Conservation (phyloP, 176 grass and related monocot genomes). For the Carex littledalei region DNA sequence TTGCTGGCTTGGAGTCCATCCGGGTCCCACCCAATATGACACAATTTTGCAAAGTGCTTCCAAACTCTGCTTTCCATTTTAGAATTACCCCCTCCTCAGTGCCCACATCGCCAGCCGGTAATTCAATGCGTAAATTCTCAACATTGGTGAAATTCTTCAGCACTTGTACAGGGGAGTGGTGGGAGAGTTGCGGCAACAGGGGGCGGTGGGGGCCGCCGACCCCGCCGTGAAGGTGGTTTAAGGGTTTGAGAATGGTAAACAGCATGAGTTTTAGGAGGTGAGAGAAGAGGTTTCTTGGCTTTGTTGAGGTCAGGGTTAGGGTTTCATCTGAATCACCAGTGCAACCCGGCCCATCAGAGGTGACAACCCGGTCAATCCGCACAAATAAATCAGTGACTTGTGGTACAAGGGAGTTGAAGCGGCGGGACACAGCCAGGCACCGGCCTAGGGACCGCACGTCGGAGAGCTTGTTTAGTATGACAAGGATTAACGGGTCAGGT, state of each 20-base stretch:
- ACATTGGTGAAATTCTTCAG: slow-evolving; percentile 60
- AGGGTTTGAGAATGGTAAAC: slow-evolving; percentile 58
- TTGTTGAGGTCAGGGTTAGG: slow-evolving; percentile 44
- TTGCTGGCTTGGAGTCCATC: slow-evolving; percentile 38
- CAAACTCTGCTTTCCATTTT: slow-evolving; percentile 90
- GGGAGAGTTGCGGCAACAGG: slow-evolving; percentile 74
- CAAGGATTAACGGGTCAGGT: slow-evolving; percentile 69
- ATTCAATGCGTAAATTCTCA: slow-evolving; percentile 60
- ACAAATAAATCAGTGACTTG: slow-evolving; percentile 64
- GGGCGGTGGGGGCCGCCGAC: slow-evolving; percentile 37
- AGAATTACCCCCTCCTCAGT: slow-evolving; percentile 75
- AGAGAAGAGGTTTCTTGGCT: slow-evolving; percentile 60
- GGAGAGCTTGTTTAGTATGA: slow-evolving; percentile 84
- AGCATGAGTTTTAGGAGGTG: slow-evolving; percentile 75
- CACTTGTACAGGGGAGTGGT: slow-evolving; percentile 83
- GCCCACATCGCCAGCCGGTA: slow-evolving; percentile 69
- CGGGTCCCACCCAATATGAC: slow-evolving; percentile 71
- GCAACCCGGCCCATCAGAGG: slow-evolving; percentile 31
- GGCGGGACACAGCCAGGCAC: slow-evolving; percentile 67
- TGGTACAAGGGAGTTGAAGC: slow-evolving; percentile 54
- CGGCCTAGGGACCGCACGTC: slow-evolving; percentile 77
- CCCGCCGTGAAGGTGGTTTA: slow-evolving; percentile 46
- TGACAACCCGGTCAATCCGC: slow-evolving; percentile 73
- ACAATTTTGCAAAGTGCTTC: slow-evolving; percentile 82
- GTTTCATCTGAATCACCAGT: slow-evolving; percentile 56